A percentile compares a stretch with the other conserved stretches of the same genome.
phyloP scores from a whole-genome alignment of 1,284 basidiomycete species.

The Pascua sp. region DNA sequence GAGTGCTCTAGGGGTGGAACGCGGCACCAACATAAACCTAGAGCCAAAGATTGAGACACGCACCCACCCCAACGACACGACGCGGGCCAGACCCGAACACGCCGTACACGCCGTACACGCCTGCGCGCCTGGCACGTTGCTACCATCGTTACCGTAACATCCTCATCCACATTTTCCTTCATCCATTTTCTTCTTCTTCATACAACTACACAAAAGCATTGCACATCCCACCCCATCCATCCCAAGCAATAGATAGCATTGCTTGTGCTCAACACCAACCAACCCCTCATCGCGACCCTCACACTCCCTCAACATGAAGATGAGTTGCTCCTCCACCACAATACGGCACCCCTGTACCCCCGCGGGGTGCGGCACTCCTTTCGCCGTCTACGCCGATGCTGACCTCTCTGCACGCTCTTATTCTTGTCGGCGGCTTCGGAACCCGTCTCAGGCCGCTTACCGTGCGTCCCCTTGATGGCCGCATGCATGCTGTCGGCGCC shows the following conservation, averaged over 20 bases:
- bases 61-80: no score
- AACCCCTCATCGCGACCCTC: neutral
- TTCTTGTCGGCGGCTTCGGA: conserved; percentile 54
- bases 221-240: neutral
- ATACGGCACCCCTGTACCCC: neutral
- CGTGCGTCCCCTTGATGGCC: conserved; percentile 39
- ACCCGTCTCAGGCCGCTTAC: conserved; percentile 56
- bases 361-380: neutral
- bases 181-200: neutral
- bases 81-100: no score
- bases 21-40: no score
- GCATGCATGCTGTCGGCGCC: neutral
- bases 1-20: no score
- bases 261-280: no score
- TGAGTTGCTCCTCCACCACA: conserved; percentile 24
- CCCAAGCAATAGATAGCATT: neutral
- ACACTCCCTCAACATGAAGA: conserved; percentile 37
- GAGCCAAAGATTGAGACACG: no score
- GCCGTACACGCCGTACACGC: no score
- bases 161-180: neutral
- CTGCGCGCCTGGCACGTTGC: no score
- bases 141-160: neutral
- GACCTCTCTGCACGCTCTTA: conserved; percentile 45
- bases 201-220: neutral
- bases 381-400: neutral